phyloP scores from a whole-genome alignment of 2,329 filamentous ascomycete species.

The Dactylonectria estremocensis region DNA sequence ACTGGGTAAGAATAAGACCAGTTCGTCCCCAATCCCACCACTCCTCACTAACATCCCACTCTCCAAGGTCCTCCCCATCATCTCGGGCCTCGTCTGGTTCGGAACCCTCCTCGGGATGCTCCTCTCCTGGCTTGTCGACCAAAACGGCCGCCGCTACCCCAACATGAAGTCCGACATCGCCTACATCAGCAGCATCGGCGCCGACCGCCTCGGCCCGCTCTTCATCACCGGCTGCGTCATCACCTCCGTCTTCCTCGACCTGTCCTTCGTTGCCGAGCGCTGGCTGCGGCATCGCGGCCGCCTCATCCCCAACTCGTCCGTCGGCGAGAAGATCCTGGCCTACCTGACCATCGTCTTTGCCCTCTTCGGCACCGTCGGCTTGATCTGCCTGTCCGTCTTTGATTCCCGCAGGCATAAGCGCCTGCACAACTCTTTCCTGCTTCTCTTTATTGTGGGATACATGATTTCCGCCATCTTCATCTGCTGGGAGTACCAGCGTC shows the following conservation, averaged over 20 bases:
- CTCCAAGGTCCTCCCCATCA: slow-evolving; percentile 75
- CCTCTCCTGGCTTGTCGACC: slow-evolving; percentile 76
- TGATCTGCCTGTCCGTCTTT: slow-evolving; percentile 89
- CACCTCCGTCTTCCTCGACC: slow-evolving; percentile 85
- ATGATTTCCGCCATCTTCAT: slow-evolving; percentile 89
- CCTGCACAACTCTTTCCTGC: slow-evolving; percentile 83
- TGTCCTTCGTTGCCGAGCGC: slow-evolving; percentile 85
- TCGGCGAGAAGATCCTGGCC: slow-evolving; percentile 74
- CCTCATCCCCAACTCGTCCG: slow-evolving; percentile 79
- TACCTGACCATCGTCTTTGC: slow-evolving; percentile 77
- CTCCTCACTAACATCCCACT: neutral
- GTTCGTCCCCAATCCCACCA: neutral
- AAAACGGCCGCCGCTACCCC: slow-evolving; percentile 68
- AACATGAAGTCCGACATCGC: slow-evolving; percentile 78
- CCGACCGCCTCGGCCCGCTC: slow-evolving; percentile 77
- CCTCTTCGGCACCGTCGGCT: slow-evolving; percentile 80
- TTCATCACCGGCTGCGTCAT: slow-evolving; percentile 82
- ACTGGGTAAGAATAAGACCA: slow-evolving; percentile 61
- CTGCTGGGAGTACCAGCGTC: slow-evolving; percentile 89
- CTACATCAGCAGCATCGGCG: slow-evolving; percentile 80
- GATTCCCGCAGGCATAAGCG: slow-evolving; percentile 80
- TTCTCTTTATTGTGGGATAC: slow-evolving; percentile 89
- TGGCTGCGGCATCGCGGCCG: slow-evolving; percentile 88
- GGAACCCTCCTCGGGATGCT: slow-evolving; percentile 79
- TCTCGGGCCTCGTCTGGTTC: slow-evolving; percentile 77